These are phyloP conservation scores for Rhodofomes roseus DNA, from an alignment of 1,284 basidiomycete genomes.

Conservation along the genomic window DNA sequence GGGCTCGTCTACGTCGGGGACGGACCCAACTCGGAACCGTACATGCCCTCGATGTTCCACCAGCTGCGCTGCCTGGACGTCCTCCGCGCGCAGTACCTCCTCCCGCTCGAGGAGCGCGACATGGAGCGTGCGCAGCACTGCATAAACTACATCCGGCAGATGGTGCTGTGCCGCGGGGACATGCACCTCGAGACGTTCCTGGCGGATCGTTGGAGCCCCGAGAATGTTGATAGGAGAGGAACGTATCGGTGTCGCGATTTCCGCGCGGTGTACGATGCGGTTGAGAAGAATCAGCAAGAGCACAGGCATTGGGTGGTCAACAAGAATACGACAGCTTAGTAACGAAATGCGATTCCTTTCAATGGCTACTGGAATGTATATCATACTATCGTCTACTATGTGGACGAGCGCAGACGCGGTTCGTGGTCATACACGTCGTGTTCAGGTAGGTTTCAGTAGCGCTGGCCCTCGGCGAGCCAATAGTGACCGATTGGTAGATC, in stretches of 20 bases:
- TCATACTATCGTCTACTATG: too few species aligned
- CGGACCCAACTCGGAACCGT: conserved; percentile 7
- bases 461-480: too few species aligned
- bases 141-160: background rate
- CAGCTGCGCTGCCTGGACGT: conserved; percentile 20
- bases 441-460: too few species aligned
- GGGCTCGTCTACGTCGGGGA: conserved; percentile 16
- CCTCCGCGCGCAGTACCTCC: too few species aligned
- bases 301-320: background rate
- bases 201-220: background rate
- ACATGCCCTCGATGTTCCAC: conserved; percentile 20
- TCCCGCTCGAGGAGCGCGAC: too few species aligned
- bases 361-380: too few species aligned
- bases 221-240: background rate
- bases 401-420: too few species aligned
- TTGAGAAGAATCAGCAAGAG: background rate
- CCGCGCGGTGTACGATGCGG: background rate
- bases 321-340: background rate
- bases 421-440: too few species aligned
- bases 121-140: background rate
- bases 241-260: background rate
- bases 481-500: background rate
- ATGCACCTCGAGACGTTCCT: background rate
- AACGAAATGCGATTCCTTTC: too few species aligned
- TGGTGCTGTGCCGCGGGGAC: background rate